Evolutionary conservation across 108 stramenopile species (phyloP), one percentile per base, ranked within the genome.

Genomic region (Fragilaria radians): DNA sequence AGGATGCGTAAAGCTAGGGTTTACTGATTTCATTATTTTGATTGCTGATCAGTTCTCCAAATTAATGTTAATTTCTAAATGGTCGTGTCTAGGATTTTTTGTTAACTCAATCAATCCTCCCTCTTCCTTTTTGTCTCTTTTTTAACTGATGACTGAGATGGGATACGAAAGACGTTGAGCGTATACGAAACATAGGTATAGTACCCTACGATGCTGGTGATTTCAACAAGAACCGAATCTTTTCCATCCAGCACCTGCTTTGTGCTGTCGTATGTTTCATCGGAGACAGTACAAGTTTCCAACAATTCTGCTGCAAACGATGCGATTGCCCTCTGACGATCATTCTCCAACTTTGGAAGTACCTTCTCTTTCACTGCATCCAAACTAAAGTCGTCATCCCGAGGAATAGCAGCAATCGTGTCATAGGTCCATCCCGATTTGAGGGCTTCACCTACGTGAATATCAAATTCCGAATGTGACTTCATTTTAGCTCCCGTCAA

Each of bases 181-280:
- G 89, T 91, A 48, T 75, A 91, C 11, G 83, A 67, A 30, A 85
- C 85, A 57, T 70, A 83, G 0, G 89, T 76, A 59, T 91, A 91
- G 49, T 91, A 91, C 1, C 89, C 89, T n/a, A 71, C 65, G 58
- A 91, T 91, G 50, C 82, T 78, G 32, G 78, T 80, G 48, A 91
- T 83, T 63, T 87, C 89, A 5, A 87, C 86, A 63, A 87, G 58
- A 0, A 81, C 71, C 21, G 74, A 55, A 60, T 87, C 83, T 33
- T 79, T 63, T 25, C 67, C 73, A 5, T 33, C 88, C 48, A 87
- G 14, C 5, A 65, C 63, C n/a, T 48, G 18, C 49, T 74, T 74
- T 28, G 89, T 83, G 27, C 4, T 25, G 7, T 49, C 23, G 50
- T 91, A 91, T 9, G 89, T 87, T 60, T 81, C 80, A 51, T 91